These are phyloP conservation scores for Aspergillus felis DNA, from an alignment of 2,329 filamentous ascomycete genomes.

Conservation along the genomic window DNA sequence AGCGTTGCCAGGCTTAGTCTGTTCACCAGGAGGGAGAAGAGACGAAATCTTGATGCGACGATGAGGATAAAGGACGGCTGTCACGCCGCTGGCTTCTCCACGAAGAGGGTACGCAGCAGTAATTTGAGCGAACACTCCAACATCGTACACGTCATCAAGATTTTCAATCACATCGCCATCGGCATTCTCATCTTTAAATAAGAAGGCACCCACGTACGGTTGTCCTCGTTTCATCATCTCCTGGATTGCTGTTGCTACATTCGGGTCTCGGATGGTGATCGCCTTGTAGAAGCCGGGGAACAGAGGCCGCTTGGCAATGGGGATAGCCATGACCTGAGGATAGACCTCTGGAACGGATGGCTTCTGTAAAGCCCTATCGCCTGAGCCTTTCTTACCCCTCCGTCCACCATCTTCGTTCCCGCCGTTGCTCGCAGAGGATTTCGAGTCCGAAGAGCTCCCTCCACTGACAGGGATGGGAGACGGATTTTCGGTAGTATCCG, in stretches of 20 bases:
- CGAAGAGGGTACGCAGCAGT: conserved; percentile 87
- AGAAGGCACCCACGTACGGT: conserved; percentile 92
- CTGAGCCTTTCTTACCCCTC: conserved; percentile 64
- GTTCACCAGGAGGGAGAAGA: conserved; percentile 64
- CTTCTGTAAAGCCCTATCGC: conserved; percentile 78
- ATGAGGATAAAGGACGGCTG: conserved; percentile 93
- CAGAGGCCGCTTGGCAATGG: conserved; percentile 85
- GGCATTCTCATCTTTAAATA: conserved; percentile 93
- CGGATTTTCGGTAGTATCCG: conserved; percentile 47
- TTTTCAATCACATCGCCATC: conserved; percentile 93
- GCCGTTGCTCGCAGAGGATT: conserved; percentile 51
- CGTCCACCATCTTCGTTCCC: conserved; percentile 62
- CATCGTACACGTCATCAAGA: conserved; percentile 86
- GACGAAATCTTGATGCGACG: conserved; percentile 87
- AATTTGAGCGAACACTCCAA: conserved; percentile 95
- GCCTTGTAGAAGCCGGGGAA: conserved; percentile 99
- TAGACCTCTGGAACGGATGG: conserved; percentile 90
- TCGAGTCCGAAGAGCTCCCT: conserved; percentile 35
- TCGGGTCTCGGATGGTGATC: conserved; percentile 89
- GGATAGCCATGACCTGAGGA: conserved; percentile 95
- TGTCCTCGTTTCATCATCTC: conserved; percentile 97
- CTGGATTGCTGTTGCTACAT: conserved; percentile 85
- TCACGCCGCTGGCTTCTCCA: conserved; percentile 79
- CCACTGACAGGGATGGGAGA: conserved; percentile 38
- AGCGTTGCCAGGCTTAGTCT: conserved; percentile 25